Conservation (phyloP, 2,329 filamentous ascomycete species). For the Apiospora sp. region DNA sequence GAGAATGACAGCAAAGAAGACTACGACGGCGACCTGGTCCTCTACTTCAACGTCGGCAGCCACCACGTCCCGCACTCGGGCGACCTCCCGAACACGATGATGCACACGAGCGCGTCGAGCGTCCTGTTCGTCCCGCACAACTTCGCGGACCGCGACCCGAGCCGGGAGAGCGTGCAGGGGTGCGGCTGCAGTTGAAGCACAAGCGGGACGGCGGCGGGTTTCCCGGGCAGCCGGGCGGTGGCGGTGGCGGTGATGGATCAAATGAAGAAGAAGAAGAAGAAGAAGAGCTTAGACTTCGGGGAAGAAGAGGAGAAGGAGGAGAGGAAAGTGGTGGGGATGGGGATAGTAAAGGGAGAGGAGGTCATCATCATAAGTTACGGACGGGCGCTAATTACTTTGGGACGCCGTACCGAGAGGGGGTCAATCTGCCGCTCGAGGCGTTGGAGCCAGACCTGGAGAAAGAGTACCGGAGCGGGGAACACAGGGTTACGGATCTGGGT, state of each 20-base stretch:
- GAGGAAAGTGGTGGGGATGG: neutral
- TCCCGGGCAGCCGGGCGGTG: constrained; percentile 28
- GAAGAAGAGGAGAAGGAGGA: neutral
- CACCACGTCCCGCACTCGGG: constrained; percentile 52
- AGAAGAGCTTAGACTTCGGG: neutral
- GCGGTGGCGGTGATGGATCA: neutral
- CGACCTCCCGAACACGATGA: constrained; percentile 55
- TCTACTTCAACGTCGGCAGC: constrained; percentile 54
- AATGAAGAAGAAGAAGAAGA: neutral
- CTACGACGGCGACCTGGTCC: constrained; percentile 38
- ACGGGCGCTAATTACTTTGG: constrained; percentile 33
- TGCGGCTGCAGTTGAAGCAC: constrained; percentile 32
- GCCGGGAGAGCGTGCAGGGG: constrained; percentile 40
- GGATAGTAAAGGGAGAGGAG: constrained; percentile 16
- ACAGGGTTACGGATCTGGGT: constrained; percentile 32
- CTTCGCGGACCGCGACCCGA: constrained; percentile 47
- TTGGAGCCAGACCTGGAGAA: constrained; percentile 29
- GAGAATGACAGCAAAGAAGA: constrained; percentile 28
- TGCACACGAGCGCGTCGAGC: constrained; percentile 47
- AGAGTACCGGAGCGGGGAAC: constrained; percentile 28
- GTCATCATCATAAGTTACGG: constrained; percentile 24
- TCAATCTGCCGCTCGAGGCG: constrained; percentile 26
- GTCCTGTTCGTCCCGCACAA: constrained; percentile 49
- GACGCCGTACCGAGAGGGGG: constrained; percentile 30
- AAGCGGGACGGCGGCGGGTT: constrained; percentile 30